Evolutionary conservation across 2,329 filamentous ascomycete genomes (phyloP).

Genomic region (Dactylellina haptotyla): DNA sequence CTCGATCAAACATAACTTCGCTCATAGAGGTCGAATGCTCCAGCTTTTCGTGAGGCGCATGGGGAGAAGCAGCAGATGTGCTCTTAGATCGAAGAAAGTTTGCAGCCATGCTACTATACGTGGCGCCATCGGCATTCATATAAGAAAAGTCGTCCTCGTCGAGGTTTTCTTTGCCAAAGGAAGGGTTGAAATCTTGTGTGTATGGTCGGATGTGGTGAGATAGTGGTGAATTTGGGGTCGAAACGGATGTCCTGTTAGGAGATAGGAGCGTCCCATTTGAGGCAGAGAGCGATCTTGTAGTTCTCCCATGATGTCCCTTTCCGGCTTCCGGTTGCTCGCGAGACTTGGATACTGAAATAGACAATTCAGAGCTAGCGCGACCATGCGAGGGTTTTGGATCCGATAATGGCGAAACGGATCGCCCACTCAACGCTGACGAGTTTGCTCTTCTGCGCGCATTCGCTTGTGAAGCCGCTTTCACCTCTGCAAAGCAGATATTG

Average conservation of each 20-base stretch:
- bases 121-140: constrained; percentile 42
- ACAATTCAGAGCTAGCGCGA: constrained; percentile 77
- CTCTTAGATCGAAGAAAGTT: constrained; percentile 51
- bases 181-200: constrained; percentile 53
- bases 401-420: constrained; percentile 67
- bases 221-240: constrained; percentile 44
- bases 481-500: constrained; percentile 53
- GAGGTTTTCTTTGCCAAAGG: constrained; percentile 29
- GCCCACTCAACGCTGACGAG: constrained; percentile 65
- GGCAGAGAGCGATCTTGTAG: constrained; percentile 36
- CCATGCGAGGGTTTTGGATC: constrained; percentile 64
- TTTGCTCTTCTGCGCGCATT: constrained; percentile 68
- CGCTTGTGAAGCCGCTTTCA: constrained; percentile 48
- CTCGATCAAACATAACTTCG: constrained; percentile 41
- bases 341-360: constrained; percentile 61
- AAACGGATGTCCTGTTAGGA: constrained; percentile 27
- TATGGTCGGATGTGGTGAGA: constrained; percentile 42
- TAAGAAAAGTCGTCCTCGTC: constrained; percentile 46
- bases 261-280: constrained; percentile 36
- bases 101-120: constrained; percentile 48
- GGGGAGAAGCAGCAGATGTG: constrained; percentile 50
- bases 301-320: constrained; percentile 39
- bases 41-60: constrained; percentile 17
- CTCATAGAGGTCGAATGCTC: constrained; percentile 51
- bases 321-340: constrained; percentile 32